These are phyloP conservation scores for Polytolypa hystricis DNA, from an alignment of 2,329 filamentous ascomycete genomes.

Conservation along the genomic window DNA sequence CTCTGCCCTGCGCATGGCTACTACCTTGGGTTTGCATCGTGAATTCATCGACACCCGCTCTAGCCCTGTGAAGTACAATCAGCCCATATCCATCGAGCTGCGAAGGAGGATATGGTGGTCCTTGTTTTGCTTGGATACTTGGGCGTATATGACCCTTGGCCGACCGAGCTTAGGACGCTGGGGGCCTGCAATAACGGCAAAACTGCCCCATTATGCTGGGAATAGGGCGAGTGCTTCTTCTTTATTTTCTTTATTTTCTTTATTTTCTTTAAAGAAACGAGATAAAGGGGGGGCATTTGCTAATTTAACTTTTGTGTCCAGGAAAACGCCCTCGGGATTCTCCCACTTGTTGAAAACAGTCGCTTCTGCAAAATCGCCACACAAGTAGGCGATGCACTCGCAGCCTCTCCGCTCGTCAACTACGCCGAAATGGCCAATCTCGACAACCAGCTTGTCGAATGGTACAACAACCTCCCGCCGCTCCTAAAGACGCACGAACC, in stretches of 20 bases:
- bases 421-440: conserved; percentile 54
- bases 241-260: too few relatives aligned
- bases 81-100: conserved; percentile 47
- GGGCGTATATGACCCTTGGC: conserved; percentile 60
- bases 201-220: conserved; percentile 43
- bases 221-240: conserved; percentile 19
- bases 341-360: conserved; percentile 64
- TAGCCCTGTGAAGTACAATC: conserved; percentile 34
- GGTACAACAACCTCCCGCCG: conserved; percentile 61
- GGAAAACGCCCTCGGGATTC: conserved; percentile 52
- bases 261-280: too few relatives aligned
- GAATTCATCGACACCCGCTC: conserved; percentile 43
- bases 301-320: conserved; percentile 28
- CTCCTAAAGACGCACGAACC: conserved; percentile 53
- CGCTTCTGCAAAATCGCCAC: conserved; percentile 72
- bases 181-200: conserved; percentile 57
- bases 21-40: conserved; percentile 58
- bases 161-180: conserved; percentile 58
- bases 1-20: conserved; percentile 62
- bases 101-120: conserved; percentile 64
- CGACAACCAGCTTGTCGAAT: conserved; percentile 57
- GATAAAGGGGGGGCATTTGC: conserved; percentile 18
- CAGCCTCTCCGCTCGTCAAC: conserved; percentile 56
- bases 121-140: conserved; percentile 62
- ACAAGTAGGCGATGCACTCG: conserved; percentile 63